Conservation (phyloP, 257 asterid genomes). For the Osmanthus fragrans region DNA sequence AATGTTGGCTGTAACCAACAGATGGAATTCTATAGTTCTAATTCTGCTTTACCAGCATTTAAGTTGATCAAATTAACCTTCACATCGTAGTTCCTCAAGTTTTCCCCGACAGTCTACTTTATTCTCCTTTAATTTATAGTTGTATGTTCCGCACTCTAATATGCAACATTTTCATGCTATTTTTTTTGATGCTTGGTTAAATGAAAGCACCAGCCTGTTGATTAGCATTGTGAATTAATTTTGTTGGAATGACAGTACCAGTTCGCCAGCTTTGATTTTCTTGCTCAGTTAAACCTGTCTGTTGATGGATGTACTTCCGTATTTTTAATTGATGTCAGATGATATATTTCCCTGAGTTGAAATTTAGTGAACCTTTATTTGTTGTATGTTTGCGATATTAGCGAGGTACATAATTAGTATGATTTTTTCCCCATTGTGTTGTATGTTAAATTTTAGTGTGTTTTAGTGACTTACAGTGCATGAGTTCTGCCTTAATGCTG, state of each 20-base stretch:
- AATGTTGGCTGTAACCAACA: constrained; percentile 6
- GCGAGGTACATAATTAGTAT: not conserved
- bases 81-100: constrained; percentile 15
- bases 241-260: not conserved
- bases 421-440: not conserved
- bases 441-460: not conserved
- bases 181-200: constrained; percentile 4
- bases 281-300: not conserved
- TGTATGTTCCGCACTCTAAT: not conserved
- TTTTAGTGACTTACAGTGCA: not conserved
- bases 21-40: not conserved
- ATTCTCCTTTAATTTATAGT: not conserved
- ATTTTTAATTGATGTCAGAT: not conserved
- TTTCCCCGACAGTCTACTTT: not conserved
- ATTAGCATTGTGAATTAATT: not conserved
- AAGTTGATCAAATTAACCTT: not conserved
- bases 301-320: not conserved
- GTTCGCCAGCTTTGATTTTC: not conserved
- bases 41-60: constrained; percentile 12
- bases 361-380: not conserved
- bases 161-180: not conserved
- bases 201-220: not conserved
- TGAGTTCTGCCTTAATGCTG: not conserved
- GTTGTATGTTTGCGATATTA: not conserved
- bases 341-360: not conserved